Evolutionary conservation across 2,329 filamentous ascomycete species (phyloP).

Genomic region (Xylariaceae sp.): DNA sequence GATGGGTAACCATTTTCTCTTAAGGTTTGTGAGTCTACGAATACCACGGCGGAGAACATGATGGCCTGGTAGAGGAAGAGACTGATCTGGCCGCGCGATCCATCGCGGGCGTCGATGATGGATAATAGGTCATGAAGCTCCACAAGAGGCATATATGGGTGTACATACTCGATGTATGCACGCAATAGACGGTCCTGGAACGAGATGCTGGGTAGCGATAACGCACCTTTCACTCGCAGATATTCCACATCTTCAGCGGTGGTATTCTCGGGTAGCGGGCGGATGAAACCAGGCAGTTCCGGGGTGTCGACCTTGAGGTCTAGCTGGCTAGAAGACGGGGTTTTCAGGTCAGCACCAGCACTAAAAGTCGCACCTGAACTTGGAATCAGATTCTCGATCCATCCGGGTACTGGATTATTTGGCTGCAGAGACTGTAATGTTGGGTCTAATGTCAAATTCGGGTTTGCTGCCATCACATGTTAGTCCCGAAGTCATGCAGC

Average conservation of each 20-base stretch:
- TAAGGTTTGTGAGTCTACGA: conserved; percentile 76
- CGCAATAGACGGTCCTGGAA: conserved; percentile 79
- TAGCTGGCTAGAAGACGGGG: not conserved
- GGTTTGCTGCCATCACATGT: conserved; percentile 30
- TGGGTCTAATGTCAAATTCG: conserved; percentile 28
- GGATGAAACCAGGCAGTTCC: conserved; percentile 66
- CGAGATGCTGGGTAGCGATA: conserved; percentile 65
- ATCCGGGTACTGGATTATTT: conserved; percentile 26
- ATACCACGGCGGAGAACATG: conserved; percentile 90
- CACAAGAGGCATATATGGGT: conserved; percentile 89
- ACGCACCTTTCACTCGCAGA: conserved; percentile 76
- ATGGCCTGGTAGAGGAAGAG: conserved; percentile 88
- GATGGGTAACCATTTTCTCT: conserved; percentile 72
- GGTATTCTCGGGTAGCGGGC: conserved; percentile 72
- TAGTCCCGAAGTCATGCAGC: conserved; percentile 21
- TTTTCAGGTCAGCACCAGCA: conserved; percentile 23
- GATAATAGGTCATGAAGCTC: conserved; percentile 60
- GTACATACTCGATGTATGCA: conserved; percentile 82
- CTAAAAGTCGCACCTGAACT: conserved; percentile 17
- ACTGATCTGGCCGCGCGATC: conserved; percentile 68
- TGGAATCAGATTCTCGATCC: conserved; percentile 20
- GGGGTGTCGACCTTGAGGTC: conserved; percentile 38
- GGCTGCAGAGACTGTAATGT: conserved; percentile 29
- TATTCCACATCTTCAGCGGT: conserved; percentile 79
- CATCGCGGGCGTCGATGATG: conserved; percentile 63